Conservation (phyloP, 805 yeast species). For the Crinitomyces ghanaensis region DNA sequence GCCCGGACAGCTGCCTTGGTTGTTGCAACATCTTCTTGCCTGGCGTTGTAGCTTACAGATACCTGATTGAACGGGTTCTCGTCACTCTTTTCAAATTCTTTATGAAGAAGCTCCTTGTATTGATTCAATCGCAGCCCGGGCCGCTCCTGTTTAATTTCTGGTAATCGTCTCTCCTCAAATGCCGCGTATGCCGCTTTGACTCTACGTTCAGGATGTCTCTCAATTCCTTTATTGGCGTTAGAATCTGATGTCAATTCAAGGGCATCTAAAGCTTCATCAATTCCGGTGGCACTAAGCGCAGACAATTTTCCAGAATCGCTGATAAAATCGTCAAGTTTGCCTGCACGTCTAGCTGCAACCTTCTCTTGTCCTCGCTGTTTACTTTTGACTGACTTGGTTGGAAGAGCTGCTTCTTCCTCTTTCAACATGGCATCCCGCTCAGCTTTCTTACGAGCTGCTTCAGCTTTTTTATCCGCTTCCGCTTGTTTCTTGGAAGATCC, state of each 20-base stretch:
- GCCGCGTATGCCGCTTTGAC: conserved; percentile 71
- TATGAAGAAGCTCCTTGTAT: conserved; percentile 57
- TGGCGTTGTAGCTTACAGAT: conserved; percentile 51
- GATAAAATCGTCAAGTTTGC: conserved; percentile 59
- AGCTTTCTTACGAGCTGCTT: conserved; percentile 69
- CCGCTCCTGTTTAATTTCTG: conserved; percentile 60
- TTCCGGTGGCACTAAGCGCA: conserved; percentile 58
- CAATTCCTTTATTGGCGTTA: conserved; percentile 50
- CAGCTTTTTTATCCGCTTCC: conserved; percentile 57
- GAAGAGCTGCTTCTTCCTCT: conserved; percentile 55
- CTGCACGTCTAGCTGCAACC: conserved; percentile 47
- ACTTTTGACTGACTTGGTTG: conserved; percentile 40
- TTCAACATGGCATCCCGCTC: conserved; percentile 59
- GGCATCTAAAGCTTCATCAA: conserved; percentile 72
- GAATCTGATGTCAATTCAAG: conserved; percentile 50
- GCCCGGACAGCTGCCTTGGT: conserved; percentile 39
- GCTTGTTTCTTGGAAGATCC: conserved; percentile 61
- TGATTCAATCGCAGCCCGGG: conserved; percentile 77
- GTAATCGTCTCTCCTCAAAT: conserved; percentile 58
- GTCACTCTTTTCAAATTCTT: conserved; percentile 71
- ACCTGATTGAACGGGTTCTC: conserved; percentile 83
- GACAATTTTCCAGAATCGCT: conserved; percentile 38
- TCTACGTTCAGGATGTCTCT: conserved; percentile 82
- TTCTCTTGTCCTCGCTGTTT: conserved; percentile 61
- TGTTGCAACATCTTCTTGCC: conserved; percentile 36